Percentiles rank a stretch among this genome's conserved stretches.
Evolutionary conservation across 2,329 filamentous ascomycete species (phyloP).

Genomic region (Coniella lustricola): DNA sequence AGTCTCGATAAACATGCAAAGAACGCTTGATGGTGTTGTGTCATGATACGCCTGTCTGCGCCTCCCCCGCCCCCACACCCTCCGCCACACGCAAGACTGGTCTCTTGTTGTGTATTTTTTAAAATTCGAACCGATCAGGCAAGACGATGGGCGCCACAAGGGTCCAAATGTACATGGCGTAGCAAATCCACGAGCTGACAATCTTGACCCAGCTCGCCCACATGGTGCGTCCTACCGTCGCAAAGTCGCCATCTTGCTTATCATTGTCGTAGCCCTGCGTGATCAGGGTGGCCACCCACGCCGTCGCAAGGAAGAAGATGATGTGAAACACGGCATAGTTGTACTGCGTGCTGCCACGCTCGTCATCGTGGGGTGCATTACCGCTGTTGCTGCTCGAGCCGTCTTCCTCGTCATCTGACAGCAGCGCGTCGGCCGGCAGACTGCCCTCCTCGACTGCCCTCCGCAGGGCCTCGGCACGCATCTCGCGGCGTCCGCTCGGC

Average conservation of each 20-base stretch:
- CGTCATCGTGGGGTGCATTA: constrained; percentile 71
- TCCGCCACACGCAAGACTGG: too few species aligned
- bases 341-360: constrained; percentile 85
- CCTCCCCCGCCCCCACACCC: too few species aligned
- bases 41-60: too few species aligned
- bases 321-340: constrained; percentile 94
- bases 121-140: constrained; percentile 68
- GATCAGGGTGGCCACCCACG: constrained; percentile 89
- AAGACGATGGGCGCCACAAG: constrained; percentile 78
- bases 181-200: constrained; percentile 93
- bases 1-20: too few species aligned
- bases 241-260: constrained; percentile 67
- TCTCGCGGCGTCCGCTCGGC: constrained; percentile 71
- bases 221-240: constrained; percentile 88
- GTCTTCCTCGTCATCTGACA: constrained; percentile 61
- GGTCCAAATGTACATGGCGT: constrained; percentile 89
- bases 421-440: constrained; percentile 80
- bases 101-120: constrained; percentile 41
- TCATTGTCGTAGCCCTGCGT: constrained; percentile 64
- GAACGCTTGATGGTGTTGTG: too few species aligned
- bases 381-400: constrained; percentile 57
- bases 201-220: constrained; percentile 99
- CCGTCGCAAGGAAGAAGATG: constrained; percentile 94
- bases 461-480: constrained; percentile 86
- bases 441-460: constrained; percentile 89